These are phyloP conservation scores for Metschnikowia anglica DNA, from an alignment of 805 yeast species.

Conservation along the genomic window DNA sequence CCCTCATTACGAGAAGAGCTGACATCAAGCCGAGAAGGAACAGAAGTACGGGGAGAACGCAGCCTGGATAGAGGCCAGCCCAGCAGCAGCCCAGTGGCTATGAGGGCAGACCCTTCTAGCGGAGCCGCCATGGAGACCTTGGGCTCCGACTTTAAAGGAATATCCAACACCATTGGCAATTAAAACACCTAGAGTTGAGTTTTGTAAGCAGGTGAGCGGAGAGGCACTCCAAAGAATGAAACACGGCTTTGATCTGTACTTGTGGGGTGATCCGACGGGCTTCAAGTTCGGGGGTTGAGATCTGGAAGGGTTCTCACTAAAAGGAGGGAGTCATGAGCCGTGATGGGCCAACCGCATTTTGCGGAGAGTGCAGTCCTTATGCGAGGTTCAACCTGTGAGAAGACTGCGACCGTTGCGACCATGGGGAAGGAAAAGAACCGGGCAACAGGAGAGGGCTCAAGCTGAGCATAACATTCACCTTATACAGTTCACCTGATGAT, in stretches of 20 bases:
- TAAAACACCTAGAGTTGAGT: no score
- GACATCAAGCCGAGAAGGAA: slow-evolving; percentile 5
- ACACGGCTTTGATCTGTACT: no score
- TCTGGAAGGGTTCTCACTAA: not conserved
- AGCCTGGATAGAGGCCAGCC: slow-evolving; percentile 10
- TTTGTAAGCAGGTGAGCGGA: no score
- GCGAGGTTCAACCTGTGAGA: slow-evolving; percentile 1
- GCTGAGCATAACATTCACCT: not conserved
- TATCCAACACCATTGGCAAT: slow-evolving; percentile 31
- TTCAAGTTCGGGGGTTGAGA: not conserved
- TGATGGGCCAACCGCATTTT: slow-evolving; percentile 11
- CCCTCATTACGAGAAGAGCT: slow-evolving; percentile 7
- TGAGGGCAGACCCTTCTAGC: slow-evolving; percentile 12
- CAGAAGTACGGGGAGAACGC: slow-evolving; percentile 9
- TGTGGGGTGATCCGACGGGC: not conserved
- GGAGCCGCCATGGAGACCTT: slow-evolving; percentile 30
- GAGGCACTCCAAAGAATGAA: no score
- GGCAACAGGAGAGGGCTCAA: not conserved
- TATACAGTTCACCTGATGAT: not conserved
- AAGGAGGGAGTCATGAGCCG: slow-evolving; percentile 8
- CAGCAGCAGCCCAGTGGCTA: slow-evolving; percentile 6
- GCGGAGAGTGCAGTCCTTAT: slow-evolving; percentile 15
- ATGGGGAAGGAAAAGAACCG: not conserved
- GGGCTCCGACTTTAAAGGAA: slow-evolving; percentile 41
- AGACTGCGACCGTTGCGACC: not conserved